phyloP scores from a whole-genome alignment of 169 alveolate species.

The Plasmodium chabaudi region DNA sequence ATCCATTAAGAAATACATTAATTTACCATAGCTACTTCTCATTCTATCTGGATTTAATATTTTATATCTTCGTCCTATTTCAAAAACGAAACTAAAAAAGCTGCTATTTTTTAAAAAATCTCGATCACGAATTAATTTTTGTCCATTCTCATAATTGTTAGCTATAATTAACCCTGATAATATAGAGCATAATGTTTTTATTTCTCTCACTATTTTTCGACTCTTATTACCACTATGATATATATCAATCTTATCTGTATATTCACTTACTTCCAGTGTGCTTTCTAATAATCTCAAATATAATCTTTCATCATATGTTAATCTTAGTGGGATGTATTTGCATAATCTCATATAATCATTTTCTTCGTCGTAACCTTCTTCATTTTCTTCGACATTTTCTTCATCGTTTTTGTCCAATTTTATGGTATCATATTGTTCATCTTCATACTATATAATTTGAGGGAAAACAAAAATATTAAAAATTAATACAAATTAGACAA shows the following conservation, averaged over 20 bases:
- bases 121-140: constrained; percentile 86
- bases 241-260: constrained; percentile 91
- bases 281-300: constrained; percentile 90
- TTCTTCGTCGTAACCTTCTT: constrained; percentile 64
- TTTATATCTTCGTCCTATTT: constrained; percentile 93
- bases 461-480: constrained; percentile 1
- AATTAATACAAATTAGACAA: not conserved
- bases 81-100: constrained; percentile 91
- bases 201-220: constrained; percentile 86
- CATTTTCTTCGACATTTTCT: constrained; percentile 5
- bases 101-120: constrained; percentile 86
- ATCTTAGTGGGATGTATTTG: constrained; percentile 79
- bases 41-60: constrained; percentile 93
- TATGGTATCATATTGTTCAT: constrained; percentile 71
- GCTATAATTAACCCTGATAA: constrained; percentile 93
- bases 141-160: constrained; percentile 92
- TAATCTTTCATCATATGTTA: constrained; percentile 86
- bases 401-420: constrained; percentile 20
- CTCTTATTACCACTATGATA: constrained; percentile 84
- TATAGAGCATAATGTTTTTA: constrained; percentile 91
- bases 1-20: constrained; percentile 92
- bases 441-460: constrained; percentile 52
- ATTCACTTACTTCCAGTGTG: constrained; percentile 91
- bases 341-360: constrained; percentile 69
- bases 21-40: constrained; percentile 92